Evolutionary conservation across 2,329 filamentous ascomycete species (phyloP).

Genomic region (Ophiostoma ulmi): DNA sequence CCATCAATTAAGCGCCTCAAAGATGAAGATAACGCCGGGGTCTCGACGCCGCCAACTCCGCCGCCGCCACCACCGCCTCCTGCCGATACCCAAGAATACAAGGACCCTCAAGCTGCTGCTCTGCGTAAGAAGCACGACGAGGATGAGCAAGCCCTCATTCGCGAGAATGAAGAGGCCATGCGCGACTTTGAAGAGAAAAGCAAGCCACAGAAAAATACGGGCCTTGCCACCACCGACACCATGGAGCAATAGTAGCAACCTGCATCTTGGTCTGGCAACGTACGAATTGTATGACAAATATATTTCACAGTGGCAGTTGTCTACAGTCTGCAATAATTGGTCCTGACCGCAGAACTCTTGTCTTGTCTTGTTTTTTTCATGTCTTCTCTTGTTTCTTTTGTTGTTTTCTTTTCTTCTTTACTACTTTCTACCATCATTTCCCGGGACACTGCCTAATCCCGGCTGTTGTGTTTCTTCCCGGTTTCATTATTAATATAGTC

Average conservation of each 20-base stretch:
- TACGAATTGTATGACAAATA: background rate
- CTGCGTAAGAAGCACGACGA: conserved; percentile 41
- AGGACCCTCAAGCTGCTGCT: conserved; percentile 31
- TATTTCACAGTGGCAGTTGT: background rate
- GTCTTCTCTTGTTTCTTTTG: background rate
- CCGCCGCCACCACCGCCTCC: conserved; percentile 26
- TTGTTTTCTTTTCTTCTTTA: background rate
- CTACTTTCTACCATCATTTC: background rate
- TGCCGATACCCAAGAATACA: background rate
- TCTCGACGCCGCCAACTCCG: conserved; percentile 42
- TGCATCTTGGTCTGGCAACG: background rate
- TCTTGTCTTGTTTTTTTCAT: background rate
- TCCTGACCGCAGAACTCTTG: background rate
- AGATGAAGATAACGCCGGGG: conserved; percentile 38
- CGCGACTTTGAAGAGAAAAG: conserved; percentile 32
- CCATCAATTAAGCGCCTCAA: conserved; percentile 51
- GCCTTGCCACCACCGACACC: background rate
- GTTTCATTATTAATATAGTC: background rate
- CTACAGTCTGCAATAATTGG: background rate
- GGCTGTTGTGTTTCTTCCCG: background rate
- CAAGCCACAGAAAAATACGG: background rate
- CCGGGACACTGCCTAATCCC: background rate
- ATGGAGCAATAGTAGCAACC: background rate
- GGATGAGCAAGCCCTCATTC: conserved; percentile 36
- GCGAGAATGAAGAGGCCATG: conserved; percentile 39